Evolutionary conservation across 2,329 filamentous ascomycete species (phyloP), one percentile per base, ranked within the genome.

Genomic region (Colletotrichum lindemuthianum): DNA sequence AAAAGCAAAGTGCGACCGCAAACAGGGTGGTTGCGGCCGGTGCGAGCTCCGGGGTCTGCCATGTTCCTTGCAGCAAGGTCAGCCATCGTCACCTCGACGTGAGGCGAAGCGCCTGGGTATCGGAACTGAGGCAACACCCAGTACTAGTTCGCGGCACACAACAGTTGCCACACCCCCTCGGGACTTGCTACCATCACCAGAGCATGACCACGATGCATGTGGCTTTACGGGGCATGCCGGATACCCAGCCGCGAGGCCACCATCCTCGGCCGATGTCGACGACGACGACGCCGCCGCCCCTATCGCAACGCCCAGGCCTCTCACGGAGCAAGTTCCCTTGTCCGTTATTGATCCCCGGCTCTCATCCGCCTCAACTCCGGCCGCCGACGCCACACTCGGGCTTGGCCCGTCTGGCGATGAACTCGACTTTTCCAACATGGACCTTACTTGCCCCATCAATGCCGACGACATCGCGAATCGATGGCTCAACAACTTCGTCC

Each of bases 401-500:
- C 16, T 16, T 16, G 36, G 24, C 33, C 39, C 9, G 6, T 11
- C 15, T 34, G 45, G 54, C 16, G 59, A 59, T 7, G 16, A 24
- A n/a, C 69, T 77, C 32, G 69, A 78, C 50, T 82, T 81, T 55
- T 70, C 73, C 6, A 41, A 58, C 11, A 59, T 76, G 2, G 73
- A 78, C 11, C 74, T 85, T 7, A 61, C 77, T 1, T 83, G 81
- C 60, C 78, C 80, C 2, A 82, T 84, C 66, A 76, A 83, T 50
- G 77, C 76, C 0, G 78, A 82, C 32, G 77, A 78, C 13, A 83
- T 84, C 52, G 76, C 74, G 11, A 82, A 81, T 44, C 81, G 82
- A 10, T 85, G 82, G 82, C 70, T 85, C 33, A 78, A 82, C 37
- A 71, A 77, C 2, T 84, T 79, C 40, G 77, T 84, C 6, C 81